Evolutionary conservation across 208 protist genomes (phyloP), one percentile per base, ranked within the genome.

Genomic region (Leishmania aethiopica): DNA sequence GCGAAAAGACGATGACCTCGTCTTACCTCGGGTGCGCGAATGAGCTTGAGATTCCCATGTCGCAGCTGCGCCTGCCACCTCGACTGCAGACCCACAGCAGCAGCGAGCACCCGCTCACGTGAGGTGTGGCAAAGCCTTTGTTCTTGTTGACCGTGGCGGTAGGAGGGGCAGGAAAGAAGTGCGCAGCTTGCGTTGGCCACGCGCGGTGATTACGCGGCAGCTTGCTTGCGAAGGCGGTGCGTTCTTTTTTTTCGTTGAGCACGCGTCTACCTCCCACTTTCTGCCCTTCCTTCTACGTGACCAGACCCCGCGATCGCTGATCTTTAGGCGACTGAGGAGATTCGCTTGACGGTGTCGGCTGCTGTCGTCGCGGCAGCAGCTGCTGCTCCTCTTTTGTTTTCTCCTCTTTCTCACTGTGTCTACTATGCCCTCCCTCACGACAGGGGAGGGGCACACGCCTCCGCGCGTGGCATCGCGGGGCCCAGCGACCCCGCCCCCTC

Each of bases 31-130:
- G 95, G 32, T 98, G 95, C 80, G 89, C 88, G 1, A 98, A 97
- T 75, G 95, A 97, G 60, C 72, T 82, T 66, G 93, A 96, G 82
- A 97, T 98, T 77, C 93, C 95, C 6, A 91, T 97, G n/a, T 87
- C 88, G 17, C 84, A 94, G 86, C 91, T 98, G 77, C 93, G 94
- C 0, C 79, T 97, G 79, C 95, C 95, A 10, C 95, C 94, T 42
- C 86, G 93, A 11, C 85, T 98, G 69, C 92, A 96, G 84, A 87
- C 90, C 62, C 77, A 94, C 69, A 76, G 93, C 64, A 92, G 87
- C 60, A 96, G 88, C 77, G 95, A 98, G 77, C 85, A 91, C 7
- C 86, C 93, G 40, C 81, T 98, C 70, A 97, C 93, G 15, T 98
- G 82, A 85, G 2, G 17, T 28, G 3, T 42, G 15, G n/a, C 49